A percentile compares a stretch with the other conserved stretches of the same genome.
These are phyloP conservation scores for Claviceps quebecensis DNA, from an alignment of 2,329 filamentous ascomycete species.

Conservation along the genomic window DNA sequence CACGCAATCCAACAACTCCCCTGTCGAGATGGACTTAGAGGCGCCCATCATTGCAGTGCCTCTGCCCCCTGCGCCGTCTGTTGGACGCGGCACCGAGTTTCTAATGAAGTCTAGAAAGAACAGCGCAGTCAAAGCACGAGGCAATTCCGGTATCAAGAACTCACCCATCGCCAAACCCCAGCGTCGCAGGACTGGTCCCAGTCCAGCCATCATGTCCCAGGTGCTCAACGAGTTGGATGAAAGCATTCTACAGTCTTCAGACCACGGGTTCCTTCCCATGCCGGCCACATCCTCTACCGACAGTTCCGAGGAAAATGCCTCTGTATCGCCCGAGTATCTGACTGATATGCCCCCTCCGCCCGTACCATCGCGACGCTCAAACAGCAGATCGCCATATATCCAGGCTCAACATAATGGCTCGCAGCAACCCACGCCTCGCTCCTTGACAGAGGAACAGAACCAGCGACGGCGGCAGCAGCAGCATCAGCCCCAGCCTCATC, in stretches of 20 bases:
- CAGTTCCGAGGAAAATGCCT: constrained; percentile 49
- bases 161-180: constrained; percentile 60
- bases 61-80: constrained; percentile 12
- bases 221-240: constrained; percentile 39
- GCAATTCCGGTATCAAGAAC: constrained; percentile 45
- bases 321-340: constrained; percentile 48
- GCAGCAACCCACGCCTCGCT: constrained; percentile 11
- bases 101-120: constrained; percentile 40
- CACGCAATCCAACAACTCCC: constrained; percentile 36
- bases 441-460: constrained; percentile 3
- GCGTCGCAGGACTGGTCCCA: constrained; percentile 36
- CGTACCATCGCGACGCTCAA: constrained; percentile 50
- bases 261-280: constrained; percentile 24
- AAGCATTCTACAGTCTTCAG: constrained; percentile 16
- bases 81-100: constrained; percentile 30
- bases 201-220: constrained; percentile 42
- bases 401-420: constrained; percentile 32
- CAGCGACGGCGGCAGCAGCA: constrained; percentile 3
- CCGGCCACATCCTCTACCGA: constrained; percentile 29
- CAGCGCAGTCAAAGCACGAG: constrained; percentile 35
- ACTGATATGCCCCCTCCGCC: constrained; percentile 56
- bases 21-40: constrained; percentile 42
- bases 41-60: constrained; percentile 15
- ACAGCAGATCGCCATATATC: constrained; percentile 54
- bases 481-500: constrained; percentile 32